Conservation (phyloP, 78 protist species). For the Dictyostelium purpureum region DNA sequence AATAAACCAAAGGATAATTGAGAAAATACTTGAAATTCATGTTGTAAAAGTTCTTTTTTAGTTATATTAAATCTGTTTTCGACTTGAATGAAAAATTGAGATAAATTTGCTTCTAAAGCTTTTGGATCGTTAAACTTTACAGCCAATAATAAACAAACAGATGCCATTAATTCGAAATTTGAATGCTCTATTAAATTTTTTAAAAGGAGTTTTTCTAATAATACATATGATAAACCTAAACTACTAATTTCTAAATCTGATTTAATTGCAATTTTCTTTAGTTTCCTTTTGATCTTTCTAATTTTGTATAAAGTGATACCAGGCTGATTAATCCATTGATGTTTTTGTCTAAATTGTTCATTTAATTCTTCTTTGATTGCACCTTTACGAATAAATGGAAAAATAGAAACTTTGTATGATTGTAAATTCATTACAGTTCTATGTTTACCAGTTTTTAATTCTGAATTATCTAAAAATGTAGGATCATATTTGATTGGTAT, state of each 20-base stretch:
- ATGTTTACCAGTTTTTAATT: constrained; percentile 68
- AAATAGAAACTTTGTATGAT: constrained; percentile 32
- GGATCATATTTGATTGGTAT: constrained; percentile 54
- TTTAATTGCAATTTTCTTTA: constrained; percentile 32
- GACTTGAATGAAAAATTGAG: background rate
- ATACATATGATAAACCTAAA: constrained; percentile 32
- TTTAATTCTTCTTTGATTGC: constrained; percentile 72
- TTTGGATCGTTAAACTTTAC: constrained; percentile 58
- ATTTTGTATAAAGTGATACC: constrained; percentile 58
- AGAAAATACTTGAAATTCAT: constrained; percentile 36
- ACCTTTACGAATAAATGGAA: constrained; percentile 59
- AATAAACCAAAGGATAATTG: constrained; percentile 58
- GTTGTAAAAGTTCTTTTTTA: constrained; percentile 31
- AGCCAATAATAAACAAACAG: constrained; percentile 45
- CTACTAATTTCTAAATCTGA: constrained; percentile 30
- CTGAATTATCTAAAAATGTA: constrained; percentile 50
- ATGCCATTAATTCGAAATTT: constrained; percentile 8
- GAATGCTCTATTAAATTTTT: constrained; percentile 15
- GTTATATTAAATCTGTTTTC: constrained; percentile 67
- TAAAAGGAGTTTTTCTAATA: constrained; percentile 32
- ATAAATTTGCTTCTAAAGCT: constrained; percentile 1
- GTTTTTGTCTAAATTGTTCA: constrained; percentile 68
- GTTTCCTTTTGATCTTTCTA: constrained; percentile 42
- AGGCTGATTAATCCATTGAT: constrained; percentile 46
- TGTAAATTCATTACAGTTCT: constrained; percentile 62